Evolutionary conservation across 2,329 filamentous ascomycete genomes (phyloP).

Genomic region (Fusarium transvaalense): DNA sequence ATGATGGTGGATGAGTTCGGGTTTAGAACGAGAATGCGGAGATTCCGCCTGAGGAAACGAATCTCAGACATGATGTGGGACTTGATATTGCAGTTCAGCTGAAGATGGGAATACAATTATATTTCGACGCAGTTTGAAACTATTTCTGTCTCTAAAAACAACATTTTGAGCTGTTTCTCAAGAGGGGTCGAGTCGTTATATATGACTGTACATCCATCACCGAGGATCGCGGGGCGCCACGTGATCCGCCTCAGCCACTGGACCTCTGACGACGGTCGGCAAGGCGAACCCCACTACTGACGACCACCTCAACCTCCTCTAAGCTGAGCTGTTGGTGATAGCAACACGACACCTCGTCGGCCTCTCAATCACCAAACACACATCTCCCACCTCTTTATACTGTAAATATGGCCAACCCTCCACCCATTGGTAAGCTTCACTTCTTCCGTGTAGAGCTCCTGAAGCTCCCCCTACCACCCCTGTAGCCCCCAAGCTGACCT

Average conservation of each 20-base stretch:
- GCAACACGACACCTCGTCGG: slow-evolving; percentile 42
- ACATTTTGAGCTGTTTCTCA: slow-evolving; percentile 9
- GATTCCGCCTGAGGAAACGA: slow-evolving; percentile 28
- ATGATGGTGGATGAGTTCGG: slow-evolving; percentile 81
- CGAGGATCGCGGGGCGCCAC: slow-evolving; percentile 50
- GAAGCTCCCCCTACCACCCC: slow-evolving; percentile 25
- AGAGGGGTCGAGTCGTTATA: slow-evolving; percentile 17
- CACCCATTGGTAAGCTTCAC: slow-evolving; percentile 65
- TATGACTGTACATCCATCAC: slow-evolving; percentile 10
- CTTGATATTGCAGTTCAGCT: neutral
- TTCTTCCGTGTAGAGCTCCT: slow-evolving; percentile 26
- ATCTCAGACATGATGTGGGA: slow-evolving; percentile 40
- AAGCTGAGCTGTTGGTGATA: slow-evolving; percentile 46
- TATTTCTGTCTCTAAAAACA: neutral
- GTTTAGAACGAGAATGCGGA: slow-evolving; percentile 77
- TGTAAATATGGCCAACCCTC: slow-evolving; percentile 63
- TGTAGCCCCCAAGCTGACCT: slow-evolving; percentile 39
- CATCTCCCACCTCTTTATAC: slow-evolving; percentile 36
- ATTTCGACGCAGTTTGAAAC: neutral
- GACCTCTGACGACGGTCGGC: slow-evolving; percentile 54
- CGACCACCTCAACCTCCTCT: slow-evolving; percentile 49
- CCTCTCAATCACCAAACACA: slow-evolving; percentile 32
- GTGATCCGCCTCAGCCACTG: slow-evolving; percentile 52
- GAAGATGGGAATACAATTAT: neutral
- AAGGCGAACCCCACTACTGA: slow-evolving; percentile 53